Base-by-base conservation (phyloP, 179 eudicot genomes). In the Vitellaria paradoxa region DNA sequence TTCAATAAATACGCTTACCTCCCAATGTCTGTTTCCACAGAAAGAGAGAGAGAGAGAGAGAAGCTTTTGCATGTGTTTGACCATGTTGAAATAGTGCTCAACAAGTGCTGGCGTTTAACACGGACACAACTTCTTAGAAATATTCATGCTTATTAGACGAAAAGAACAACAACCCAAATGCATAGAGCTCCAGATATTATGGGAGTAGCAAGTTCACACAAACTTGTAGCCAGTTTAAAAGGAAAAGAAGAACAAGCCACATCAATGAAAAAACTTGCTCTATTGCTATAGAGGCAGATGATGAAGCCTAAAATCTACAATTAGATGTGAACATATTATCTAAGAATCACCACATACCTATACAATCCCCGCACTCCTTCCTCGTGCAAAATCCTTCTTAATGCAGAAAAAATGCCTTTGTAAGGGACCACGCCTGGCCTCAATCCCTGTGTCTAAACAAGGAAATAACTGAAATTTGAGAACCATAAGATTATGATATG, bases 371-470 rank as follows among this genome's bases (percentile, higher is more conserved):
- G 91, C 47, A 87, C 76, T 30, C 98, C 99, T 85, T 95, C 99
- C 80, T 95, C 99, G 20, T 67, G 89, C 6, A 80, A 72, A 59
- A 95, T 95, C 82, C 97, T 90, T 81, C 87, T 87, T 80, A 95
- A 83, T 64, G 92, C 97, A 64, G 99, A 95, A 82, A 82, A 74
- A 46, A 90, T 85, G 84, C 93, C 86, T 79, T 78, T 88, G 79
- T 95, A 95, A 49, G 97, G 99, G 78, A 95, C 85, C 45, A 93
- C 97, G 82, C 88, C 95, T 7, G 84, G 85, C 80, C 97, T 91
- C 95, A 93, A 88, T 74, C 99, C 99, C 78, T 95, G 99, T 4
- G 98, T 95, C 98, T 95, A 72, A 49, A 82, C 49, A 69, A 50
- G 56, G 68, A 49, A 49, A 53, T 14, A 61, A 17, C 42, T 7